Percentiles rank a stretch among this genome's conserved stretches.
These are phyloP conservation scores for Geotrichum macrosporum DNA, from an alignment of 1,139 yeast species.

Conservation along the genomic window DNA sequence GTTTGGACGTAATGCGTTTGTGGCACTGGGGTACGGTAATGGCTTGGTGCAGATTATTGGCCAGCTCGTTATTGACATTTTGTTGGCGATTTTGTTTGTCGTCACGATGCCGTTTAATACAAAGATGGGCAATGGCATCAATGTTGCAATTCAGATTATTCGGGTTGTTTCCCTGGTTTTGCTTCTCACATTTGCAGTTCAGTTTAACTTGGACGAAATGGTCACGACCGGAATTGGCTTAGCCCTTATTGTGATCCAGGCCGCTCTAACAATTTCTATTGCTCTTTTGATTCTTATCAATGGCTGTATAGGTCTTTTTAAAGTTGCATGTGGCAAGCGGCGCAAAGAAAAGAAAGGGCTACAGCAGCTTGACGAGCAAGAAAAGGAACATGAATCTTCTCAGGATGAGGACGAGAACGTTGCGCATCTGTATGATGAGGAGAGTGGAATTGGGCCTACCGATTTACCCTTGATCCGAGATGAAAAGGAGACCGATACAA, in stretches of 20 bases:
- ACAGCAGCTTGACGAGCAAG: conserved; percentile 2
- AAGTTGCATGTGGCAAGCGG: conserved; percentile 11
- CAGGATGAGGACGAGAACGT: too few relatives aligned
- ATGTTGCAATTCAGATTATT: conserved; percentile 33
- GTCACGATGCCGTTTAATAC: conserved; percentile 33
- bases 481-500: too few relatives aligned
- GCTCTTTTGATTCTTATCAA: conserved; percentile 28
- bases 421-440: too few relatives aligned
- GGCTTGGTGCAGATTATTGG: conserved; percentile 37
- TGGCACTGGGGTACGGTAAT: conserved; percentile 36
- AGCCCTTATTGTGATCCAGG: conserved; percentile 34
- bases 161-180: conserved; percentile 31
- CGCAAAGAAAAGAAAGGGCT: conserved; percentile 8
- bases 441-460: background rate
- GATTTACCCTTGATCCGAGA: background rate
- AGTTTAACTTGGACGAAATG: conserved; percentile 29
- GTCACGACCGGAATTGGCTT: conserved; percentile 35
- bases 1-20: conserved; percentile 35
- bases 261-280: conserved; percentile 30
- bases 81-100: conserved; percentile 26
- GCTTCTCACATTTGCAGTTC: conserved; percentile 35
- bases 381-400: too few relatives aligned
- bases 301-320: conserved; percentile 15
- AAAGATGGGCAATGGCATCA: conserved; percentile 35
- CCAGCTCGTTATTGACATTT: conserved; percentile 32